A percentile compares a stretch with the other conserved stretches of the same genome.
Evolutionary conservation across 192 early-diverging fungal genomes (phyloP).

Genomic region (Coemansia sp.): DNA sequence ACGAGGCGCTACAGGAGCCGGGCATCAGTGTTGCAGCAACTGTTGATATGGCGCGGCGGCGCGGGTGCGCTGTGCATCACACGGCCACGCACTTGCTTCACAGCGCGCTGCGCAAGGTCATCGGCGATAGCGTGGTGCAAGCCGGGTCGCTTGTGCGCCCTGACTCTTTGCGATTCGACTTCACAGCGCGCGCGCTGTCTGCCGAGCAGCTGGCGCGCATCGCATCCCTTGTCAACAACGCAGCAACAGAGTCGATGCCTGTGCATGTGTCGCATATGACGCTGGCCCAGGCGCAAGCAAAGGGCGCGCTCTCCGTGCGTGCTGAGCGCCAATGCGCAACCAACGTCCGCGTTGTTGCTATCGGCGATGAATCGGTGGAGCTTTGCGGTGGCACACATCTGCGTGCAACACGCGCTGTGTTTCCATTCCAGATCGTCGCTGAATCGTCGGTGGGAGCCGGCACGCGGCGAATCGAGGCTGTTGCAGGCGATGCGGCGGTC

Average conservation of each 20-base stretch:
- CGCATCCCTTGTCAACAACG: conserved; percentile 75
- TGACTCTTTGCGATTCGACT: conserved; percentile 94
- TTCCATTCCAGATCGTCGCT: conserved; percentile 80
- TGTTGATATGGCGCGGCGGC: conserved; percentile 85
- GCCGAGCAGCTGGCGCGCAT: conserved; percentile 65
- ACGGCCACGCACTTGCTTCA: conserved; percentile 96
- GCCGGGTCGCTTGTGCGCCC: conserved; percentile 92
- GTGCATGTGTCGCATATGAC: conserved; percentile 83
- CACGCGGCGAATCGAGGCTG: conserved; percentile 91
- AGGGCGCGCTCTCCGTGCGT: conserved; percentile 88
- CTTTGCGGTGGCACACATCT: conserved; percentile 99
- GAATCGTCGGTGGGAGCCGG: conserved; percentile 94
- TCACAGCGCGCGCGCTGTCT: conserved; percentile 71
- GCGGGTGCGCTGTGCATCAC: conserved; percentile 91
- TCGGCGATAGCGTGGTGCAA: conserved; percentile 77
- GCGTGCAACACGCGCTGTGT: conserved; percentile 83
- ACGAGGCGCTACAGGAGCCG: conserved; percentile 9
- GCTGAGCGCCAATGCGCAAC: conserved; percentile 94
- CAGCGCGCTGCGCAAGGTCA: conserved; percentile 83
- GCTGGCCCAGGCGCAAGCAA: conserved; percentile 74
- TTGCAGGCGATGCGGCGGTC: conserved; percentile 89
- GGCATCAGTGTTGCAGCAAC: conserved; percentile 66
- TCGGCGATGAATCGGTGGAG: conserved; percentile 79
- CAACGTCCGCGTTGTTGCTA: conserved; percentile 90
- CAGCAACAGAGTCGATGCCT: conserved; percentile 71